phyloP scores from a whole-genome alignment of 2,329 filamentous ascomycete genomes.

The Microcyclosporella mali region DNA sequence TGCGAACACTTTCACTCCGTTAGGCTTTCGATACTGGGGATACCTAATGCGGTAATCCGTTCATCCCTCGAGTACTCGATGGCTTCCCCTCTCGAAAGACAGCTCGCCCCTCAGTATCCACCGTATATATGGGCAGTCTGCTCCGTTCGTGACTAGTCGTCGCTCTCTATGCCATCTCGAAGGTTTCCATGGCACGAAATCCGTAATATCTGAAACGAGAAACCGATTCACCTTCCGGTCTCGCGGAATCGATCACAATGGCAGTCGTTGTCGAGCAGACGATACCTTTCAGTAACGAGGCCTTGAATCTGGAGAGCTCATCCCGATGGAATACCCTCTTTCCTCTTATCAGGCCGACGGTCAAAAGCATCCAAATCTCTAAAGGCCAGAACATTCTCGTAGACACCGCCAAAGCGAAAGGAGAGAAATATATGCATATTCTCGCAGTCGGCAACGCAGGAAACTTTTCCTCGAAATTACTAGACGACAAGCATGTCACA shows the following conservation, averaged over 20 bases:
- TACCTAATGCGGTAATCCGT: constrained; percentile 3
- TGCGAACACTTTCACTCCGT: no score
- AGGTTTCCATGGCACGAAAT: no score
- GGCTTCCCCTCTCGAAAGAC: background rate
- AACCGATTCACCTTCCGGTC: no score
- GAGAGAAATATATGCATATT: constrained; percentile 24
- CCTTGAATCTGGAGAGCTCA: constrained; percentile 28
- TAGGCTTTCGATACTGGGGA: no score
- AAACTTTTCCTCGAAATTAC: constrained; percentile 32
- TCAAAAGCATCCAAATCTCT: constrained; percentile 22
- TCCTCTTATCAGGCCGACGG: constrained; percentile 30
- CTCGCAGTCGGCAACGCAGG: constrained; percentile 26
- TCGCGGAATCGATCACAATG: constrained; percentile 23
- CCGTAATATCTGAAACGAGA: no score
- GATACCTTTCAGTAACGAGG: constrained; percentile 25
- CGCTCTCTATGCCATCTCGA: no score
- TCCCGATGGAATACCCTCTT: constrained; percentile 30
- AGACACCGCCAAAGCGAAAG: constrained; percentile 24
- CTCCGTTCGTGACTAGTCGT: background rate
- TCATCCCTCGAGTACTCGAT: background rate
- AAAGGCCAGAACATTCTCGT: constrained; percentile 30
- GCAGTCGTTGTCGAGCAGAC: constrained; percentile 34
- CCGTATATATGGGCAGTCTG: background rate
- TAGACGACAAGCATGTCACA: constrained; percentile 30
- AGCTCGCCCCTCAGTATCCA: background rate